Conservation (phyloP, 495 filamentous ascomycete genomes). For the Lasiosphaeria ovina region DNA sequence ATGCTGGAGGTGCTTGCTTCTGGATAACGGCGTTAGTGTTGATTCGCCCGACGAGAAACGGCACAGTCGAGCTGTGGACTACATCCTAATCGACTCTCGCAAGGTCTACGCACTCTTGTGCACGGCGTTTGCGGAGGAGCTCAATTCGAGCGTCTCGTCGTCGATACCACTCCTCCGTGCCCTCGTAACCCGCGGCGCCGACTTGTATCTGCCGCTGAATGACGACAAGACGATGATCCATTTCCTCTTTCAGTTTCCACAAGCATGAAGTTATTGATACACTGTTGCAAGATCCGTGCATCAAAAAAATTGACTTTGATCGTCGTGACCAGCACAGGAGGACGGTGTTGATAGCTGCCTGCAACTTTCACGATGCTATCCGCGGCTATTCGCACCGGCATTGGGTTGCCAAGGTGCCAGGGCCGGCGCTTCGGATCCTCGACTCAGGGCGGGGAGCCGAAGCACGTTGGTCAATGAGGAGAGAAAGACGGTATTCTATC, state of each 20-base stretch:
- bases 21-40: too few species aligned
- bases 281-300: background rate
- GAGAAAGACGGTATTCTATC: background rate
- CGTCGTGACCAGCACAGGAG: background rate
- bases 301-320: background rate
- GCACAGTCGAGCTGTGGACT: too few species aligned
- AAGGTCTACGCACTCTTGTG: too few species aligned
- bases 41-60: too few species aligned
- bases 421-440: background rate
- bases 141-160: too few species aligned
- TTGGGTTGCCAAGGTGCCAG: background rate
- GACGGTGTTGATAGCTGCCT: background rate
- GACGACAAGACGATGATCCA: conserved; percentile 21
- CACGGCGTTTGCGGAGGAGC: too few species aligned
- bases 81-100: too few species aligned
- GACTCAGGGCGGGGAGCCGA: background rate
- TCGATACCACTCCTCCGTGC: conserved; percentile 17
- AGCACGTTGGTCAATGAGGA: background rate
- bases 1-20: too few species aligned
- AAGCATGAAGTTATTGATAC: background rate
- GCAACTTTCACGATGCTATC: background rate
- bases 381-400: background rate
- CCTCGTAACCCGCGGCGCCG: conserved; percentile 20
- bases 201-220: conserved; percentile 21
- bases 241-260: conserved; percentile 22